A percentile compares a stretch with the other conserved stretches of the same genome.
Evolutionary conservation across 352 stramenopile species (phyloP).

Genomic region (Salisapilia sapeloensis): DNA sequence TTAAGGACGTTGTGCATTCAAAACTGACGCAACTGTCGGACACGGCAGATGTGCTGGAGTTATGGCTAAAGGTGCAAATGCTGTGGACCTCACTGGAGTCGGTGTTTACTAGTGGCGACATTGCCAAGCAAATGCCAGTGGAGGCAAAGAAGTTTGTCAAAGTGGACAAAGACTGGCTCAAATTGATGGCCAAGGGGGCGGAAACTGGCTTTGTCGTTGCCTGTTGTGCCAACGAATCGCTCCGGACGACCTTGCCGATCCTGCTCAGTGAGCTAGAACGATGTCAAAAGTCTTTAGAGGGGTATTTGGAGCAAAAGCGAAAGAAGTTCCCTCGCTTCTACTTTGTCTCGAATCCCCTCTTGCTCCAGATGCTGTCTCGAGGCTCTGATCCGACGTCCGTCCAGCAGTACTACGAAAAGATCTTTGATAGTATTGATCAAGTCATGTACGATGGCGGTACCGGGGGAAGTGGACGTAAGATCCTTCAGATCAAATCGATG

Average conservation of each 20-base stretch:
- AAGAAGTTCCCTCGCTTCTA: constrained; percentile 86
- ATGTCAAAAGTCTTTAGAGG: constrained; percentile 84
- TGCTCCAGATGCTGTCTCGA: constrained; percentile 79
- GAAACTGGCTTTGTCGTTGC: constrained; percentile 65
- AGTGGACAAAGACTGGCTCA: constrained; percentile 86
- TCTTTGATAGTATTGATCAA: constrained; percentile 67
- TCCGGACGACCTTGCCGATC: constrained; percentile 72
- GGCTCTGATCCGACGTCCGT: constrained; percentile 60
- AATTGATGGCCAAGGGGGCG: constrained; percentile 72
- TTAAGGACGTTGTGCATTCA: constrained; percentile 60
- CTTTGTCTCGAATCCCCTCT: constrained; percentile 83
- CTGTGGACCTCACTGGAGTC: constrained; percentile 84
- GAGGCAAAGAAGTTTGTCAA: constrained; percentile 88
- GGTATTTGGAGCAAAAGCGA: constrained; percentile 84
- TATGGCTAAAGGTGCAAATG: constrained; percentile 85
- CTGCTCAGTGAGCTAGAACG: constrained; percentile 83
- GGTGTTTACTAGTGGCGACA: constrained; percentile 86
- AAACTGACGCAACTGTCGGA: constrained; percentile 78
- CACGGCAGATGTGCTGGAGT: constrained; percentile 75
- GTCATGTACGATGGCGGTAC: constrained; percentile 42
- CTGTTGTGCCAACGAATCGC: constrained; percentile 70
- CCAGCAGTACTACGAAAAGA: constrained; percentile 81
- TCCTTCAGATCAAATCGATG: constrained; percentile 61
- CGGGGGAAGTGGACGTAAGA: constrained; percentile 25
- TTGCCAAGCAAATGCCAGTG: constrained; percentile 85